phyloP scores from a whole-genome alignment of 192 early-diverging fungal species.

The Entomortierella beljakovae region DNA sequence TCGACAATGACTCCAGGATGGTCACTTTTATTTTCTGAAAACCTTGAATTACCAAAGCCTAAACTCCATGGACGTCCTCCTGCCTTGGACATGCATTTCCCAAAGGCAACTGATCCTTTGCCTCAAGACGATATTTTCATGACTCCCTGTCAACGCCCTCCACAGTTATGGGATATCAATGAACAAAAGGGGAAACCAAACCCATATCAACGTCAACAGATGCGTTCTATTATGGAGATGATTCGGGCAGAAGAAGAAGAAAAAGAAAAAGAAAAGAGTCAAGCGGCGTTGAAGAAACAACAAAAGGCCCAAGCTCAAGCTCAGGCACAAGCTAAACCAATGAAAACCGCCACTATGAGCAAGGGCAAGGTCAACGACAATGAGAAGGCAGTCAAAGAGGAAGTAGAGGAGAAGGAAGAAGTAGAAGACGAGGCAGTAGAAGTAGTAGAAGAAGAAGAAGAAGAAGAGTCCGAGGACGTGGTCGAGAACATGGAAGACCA shows the following conservation, averaged over 20 bases:
- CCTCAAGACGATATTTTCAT: constrained; percentile 13
- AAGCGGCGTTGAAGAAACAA: neutral
- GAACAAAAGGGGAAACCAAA: constrained; percentile 12
- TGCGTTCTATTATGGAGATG: constrained; percentile 1
- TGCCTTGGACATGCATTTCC: constrained; percentile 9
- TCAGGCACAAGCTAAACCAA: too few relatives aligned
- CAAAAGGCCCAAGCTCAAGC: neutral
- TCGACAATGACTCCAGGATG: neutral
- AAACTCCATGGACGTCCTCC: neutral
- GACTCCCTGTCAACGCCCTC: constrained; percentile 26
- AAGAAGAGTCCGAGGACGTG: neutral
- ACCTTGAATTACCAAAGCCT: neutral
- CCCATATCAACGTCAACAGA: constrained; percentile 19
- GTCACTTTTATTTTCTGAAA: neutral
- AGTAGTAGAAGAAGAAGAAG: neutral
- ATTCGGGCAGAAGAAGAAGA: constrained; percentile 1
- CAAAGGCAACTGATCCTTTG: neutral
- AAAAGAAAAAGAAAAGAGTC: neutral
- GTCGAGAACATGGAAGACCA: too few relatives aligned
- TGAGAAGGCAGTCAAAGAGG: too few relatives aligned
- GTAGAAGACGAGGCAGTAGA: neutral
- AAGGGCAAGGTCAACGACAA: too few relatives aligned
- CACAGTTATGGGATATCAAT: constrained; percentile 19
- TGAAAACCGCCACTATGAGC: too few relatives aligned
- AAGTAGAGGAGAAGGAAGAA: neutral